These are phyloP conservation scores for Calonectria henricotiae DNA, from an alignment of 2,329 filamentous ascomycete genomes.

Conservation along the genomic window DNA sequence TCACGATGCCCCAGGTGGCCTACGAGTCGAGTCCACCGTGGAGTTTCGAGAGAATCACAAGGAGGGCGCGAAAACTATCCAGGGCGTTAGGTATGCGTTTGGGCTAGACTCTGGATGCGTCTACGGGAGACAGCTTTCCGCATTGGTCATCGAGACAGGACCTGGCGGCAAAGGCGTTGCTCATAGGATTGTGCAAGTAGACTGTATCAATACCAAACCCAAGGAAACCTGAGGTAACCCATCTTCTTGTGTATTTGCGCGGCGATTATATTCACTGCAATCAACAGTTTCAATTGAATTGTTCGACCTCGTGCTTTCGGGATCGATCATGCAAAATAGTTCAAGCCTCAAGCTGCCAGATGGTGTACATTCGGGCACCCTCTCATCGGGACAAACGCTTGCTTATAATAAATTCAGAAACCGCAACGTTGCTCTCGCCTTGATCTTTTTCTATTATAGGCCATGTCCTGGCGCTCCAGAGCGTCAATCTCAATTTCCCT, in stretches of 20 bases:
- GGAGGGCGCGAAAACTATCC: not conserved
- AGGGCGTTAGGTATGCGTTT: constrained; percentile 74
- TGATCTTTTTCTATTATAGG: not conserved
- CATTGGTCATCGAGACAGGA: constrained; percentile 35
- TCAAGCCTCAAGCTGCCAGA: no score
- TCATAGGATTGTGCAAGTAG: constrained; percentile 37
- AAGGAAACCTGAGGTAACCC: not conserved
- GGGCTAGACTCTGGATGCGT: constrained; percentile 88
- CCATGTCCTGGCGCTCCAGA: not conserved
- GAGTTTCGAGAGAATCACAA: not conserved
- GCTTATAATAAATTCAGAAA: not conserved
- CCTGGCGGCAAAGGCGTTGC: not conserved
- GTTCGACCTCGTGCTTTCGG: not conserved
- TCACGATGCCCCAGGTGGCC: constrained; percentile 81
- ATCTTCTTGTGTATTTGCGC: no score
- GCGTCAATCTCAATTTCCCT: not conserved
- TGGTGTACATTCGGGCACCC: no score
- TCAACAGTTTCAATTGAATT: not conserved
- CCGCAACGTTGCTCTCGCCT: not conserved
- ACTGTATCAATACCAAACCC: constrained; percentile 4
- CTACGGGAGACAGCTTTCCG: constrained; percentile 65
- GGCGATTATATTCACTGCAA: not conserved
- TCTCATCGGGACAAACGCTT: not conserved
- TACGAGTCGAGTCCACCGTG: constrained; percentile 60
- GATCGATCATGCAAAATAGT: no score